Evolutionary conservation across 2,329 filamentous ascomycete genomes (phyloP), one percentile per base, ranked within the genome.

Genomic region (Aspergillus tanneri): DNA sequence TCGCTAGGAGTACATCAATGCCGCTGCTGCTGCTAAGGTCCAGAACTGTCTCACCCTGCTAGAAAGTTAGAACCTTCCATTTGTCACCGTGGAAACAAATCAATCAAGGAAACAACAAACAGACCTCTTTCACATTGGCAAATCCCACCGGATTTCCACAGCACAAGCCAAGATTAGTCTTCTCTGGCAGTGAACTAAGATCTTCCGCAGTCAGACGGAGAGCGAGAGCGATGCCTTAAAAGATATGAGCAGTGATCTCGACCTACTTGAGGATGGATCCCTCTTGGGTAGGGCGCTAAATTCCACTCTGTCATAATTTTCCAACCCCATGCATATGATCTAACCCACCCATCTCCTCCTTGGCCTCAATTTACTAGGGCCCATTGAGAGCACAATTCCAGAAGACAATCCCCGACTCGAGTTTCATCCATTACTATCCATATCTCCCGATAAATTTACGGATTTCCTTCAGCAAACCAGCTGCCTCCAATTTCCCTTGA

Each of bases 1-100:
- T 71, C 9, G 80, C 79, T 2, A 77, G 73, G 55, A 84, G 81
- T 7, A 78, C 74, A 57, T 84, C 81, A 34, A 84, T 78, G 0
- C 82, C 81, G 5, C 75, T 79, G 2, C 82, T 80, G 50, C 72
- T 74, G 5, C 81, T 80, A 1, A 84, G 69, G 52, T 83, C 81
- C 38, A 84, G 65, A 3, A 83, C 71, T 0, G 73, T 79, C 57
- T 84, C 81, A 6, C 80, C 79, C 73, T 81, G 43, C 35, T 85
- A 81, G 4, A 84, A 67, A 6, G 81, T 82, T 40, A 83, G 77
- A 3, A 70, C 78, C 22, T 66, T 73, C 1, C 80, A 80, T 3
- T 60, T 0, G 79, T 79, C 28, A 83, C 73, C 55, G 73, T 78
- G 21, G 66, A 67, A 3, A 77, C 71, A 9, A 80, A 24, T 40